Conservation (phyloP, 176 grass and related monocot species). For the Melocanna baccifera region DNA sequence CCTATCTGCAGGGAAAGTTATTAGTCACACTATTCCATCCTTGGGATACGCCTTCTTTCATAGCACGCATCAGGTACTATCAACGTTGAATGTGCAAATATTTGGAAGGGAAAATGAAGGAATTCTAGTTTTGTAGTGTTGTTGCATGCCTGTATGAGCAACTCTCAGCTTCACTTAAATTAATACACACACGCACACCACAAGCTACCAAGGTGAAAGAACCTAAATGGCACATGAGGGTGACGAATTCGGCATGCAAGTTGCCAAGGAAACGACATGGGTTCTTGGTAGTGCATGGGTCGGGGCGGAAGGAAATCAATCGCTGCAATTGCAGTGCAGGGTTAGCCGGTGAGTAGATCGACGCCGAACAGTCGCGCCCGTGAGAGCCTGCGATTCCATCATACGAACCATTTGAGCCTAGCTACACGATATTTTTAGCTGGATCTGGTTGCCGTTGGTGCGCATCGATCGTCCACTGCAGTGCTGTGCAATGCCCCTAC, state of each 20-base stretch:
- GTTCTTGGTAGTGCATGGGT: background rate
- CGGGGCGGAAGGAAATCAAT: background rate
- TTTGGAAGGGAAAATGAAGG: too few relatives aligned
- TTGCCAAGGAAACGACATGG: conserved; percentile 25
- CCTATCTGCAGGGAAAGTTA: too few relatives aligned
- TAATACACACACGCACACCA: background rate
- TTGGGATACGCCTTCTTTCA: too few relatives aligned
- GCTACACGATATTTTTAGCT: too few relatives aligned
- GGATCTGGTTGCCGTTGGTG: background rate
- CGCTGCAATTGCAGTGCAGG: background rate
- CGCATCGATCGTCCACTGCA: background rate
- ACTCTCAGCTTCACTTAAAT: too few relatives aligned
- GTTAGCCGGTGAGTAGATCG: background rate
- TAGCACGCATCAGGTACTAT: too few relatives aligned
- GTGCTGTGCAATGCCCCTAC: background rate
- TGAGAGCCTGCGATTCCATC: background rate
- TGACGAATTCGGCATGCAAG: background rate
- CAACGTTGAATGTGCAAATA: too few relatives aligned
- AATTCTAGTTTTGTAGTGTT: too few relatives aligned
- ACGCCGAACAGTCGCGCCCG: conserved; percentile 9
- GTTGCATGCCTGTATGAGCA: too few relatives aligned
- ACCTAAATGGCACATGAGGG: too few relatives aligned
- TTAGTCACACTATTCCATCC: too few relatives aligned
- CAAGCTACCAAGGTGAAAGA: background rate
- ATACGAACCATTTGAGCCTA: background rate